Evolutionary conservation across 208 protist species (phyloP), one percentile per base, ranked within the genome.

Genomic region (Crithidia expoeki): DNA sequence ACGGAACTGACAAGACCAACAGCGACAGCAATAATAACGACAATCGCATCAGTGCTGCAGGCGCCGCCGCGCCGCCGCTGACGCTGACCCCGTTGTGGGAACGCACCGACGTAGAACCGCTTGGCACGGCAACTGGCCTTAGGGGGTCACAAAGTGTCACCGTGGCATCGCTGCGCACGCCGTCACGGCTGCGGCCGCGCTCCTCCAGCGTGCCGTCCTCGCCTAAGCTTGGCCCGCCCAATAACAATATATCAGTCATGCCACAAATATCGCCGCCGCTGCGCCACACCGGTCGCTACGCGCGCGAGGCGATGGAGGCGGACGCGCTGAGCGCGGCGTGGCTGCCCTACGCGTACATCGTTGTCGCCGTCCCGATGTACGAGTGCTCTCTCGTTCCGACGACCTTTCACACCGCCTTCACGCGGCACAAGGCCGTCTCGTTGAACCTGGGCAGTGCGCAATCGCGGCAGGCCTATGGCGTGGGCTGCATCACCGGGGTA

Each of bases 281-380:
- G 62, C 67, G 40, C 33, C 72, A 60, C 61, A 58, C 47, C 25
- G 49, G 65, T 38, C 63, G 65, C 49, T 79, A 74, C 61, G 67
- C 68, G 4, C 50, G 50, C 19, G 65, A 72, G 32, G 63, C 52
- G 28, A 71, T 75, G 63, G 57, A 72, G 52, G 59, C 56, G 16
- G 71, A 81, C 32, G 50, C 68, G 38, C 52, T 76, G 23, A 30
- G 60, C 51, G 76, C 79, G 53, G n/a, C 73, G 28, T 91, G 80
- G 74, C 51, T 91, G 28, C 85, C 85, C 11, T 79, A 79, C 65
- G 75, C 73, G 27, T 91, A 88, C 70, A 47, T 91, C 50, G 64
- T 91, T 28, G 57, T 91, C 23, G 85, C 77, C 2, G 38, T 86
- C 0, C 85, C 85, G 47, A 82, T 88, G 80, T 91, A 91, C 73